These are phyloP conservation scores for Fistulina hepatica DNA, from an alignment of 1,284 basidiomycete genomes.

Conservation along the genomic window DNA sequence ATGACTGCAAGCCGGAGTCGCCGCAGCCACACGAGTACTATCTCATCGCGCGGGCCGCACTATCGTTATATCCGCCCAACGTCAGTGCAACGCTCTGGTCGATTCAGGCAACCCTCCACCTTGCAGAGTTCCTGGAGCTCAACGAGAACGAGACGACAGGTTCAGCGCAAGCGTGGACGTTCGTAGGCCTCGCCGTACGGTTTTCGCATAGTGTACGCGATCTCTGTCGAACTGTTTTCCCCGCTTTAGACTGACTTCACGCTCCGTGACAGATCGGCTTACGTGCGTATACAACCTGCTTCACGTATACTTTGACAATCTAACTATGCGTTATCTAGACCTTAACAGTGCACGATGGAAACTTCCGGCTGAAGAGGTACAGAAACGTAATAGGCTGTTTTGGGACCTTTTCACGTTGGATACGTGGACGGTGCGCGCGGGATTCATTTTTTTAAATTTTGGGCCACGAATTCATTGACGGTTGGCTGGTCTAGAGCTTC, in stretches of 20 bases:
- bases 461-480: background rate
- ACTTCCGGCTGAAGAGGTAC: slow-evolving; percentile 32
- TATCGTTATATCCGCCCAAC: slow-evolving; percentile 36
- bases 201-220: slow-evolving; percentile 42
- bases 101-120: slow-evolving; percentile 45
- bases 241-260: slow-evolving; percentile 1
- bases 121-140: slow-evolving; percentile 47
- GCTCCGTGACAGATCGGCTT: slow-evolving; percentile 48
- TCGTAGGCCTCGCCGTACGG: slow-evolving; percentile 46
- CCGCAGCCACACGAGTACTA: slow-evolving; percentile 49
- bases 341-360: slow-evolving; percentile 50
- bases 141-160: slow-evolving; percentile 38
- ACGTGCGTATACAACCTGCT: slow-evolving; percentile 31
- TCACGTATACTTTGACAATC: slow-evolving; percentile 4
- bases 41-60: slow-evolving; percentile 38
- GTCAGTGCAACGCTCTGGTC: slow-evolving; percentile 39
- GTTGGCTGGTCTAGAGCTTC: slow-evolving; percentile 37
- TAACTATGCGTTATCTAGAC: slow-evolving; percentile 30
- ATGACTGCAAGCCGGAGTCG: slow-evolving; percentile 29
- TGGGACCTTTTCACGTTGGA: slow-evolving; percentile 55
- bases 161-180: slow-evolving; percentile 40
- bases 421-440: slow-evolving; percentile 40
- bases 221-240: slow-evolving; percentile 2
- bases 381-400: slow-evolving; percentile 44
- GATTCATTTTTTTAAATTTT: background rate